A percentile compares a stretch with the other conserved stretches of the same genome.
Evolutionary conservation across 2,329 filamentous ascomycete genomes (phyloP).

Genomic region (Colletotrichum filicis): DNA sequence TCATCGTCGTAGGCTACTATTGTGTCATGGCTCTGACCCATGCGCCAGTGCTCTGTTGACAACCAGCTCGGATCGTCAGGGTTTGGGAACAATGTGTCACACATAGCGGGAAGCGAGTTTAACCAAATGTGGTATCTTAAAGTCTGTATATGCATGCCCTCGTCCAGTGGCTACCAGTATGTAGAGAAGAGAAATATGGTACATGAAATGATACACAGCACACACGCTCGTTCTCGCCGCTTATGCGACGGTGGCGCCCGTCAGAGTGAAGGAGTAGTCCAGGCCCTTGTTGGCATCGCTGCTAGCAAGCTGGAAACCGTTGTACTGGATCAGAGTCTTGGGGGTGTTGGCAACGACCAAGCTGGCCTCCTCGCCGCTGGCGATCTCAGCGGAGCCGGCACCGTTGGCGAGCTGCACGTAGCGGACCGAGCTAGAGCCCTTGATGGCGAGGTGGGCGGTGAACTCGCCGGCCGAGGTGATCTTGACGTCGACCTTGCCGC

Average conservation of each 20-base stretch:
- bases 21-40: neutral
- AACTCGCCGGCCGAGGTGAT: slow-evolving; percentile 49
- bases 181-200: slow-evolving; percentile 13
- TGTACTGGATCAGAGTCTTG: slow-evolving; percentile 52
- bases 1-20: neutral
- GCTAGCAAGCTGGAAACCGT: slow-evolving; percentile 51
- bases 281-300: slow-evolving; percentile 50
- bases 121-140: slow-evolving; percentile 1
- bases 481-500: slow-evolving; percentile 44
- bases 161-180: slow-evolving; percentile 4
- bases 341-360: slow-evolving; percentile 62
- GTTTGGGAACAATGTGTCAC: no score
- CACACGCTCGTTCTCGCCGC: neutral
- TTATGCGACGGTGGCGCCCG: slow-evolving; percentile 42
- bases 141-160: slow-evolving; percentile 2
- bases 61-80: neutral
- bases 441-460: slow-evolving; percentile 54
- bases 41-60: no score
- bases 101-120: neutral
- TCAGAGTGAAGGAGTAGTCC: slow-evolving; percentile 50
- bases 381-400: slow-evolving; percentile 46
- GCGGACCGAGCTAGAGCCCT: slow-evolving; percentile 42
- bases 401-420: slow-evolving; percentile 51
- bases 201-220: neutral
- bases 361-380: slow-evolving; percentile 52